Base-by-base conservation (phyloP, 805 yeast genomes). In the Schizosaccharomyces cryophilus region DNA sequence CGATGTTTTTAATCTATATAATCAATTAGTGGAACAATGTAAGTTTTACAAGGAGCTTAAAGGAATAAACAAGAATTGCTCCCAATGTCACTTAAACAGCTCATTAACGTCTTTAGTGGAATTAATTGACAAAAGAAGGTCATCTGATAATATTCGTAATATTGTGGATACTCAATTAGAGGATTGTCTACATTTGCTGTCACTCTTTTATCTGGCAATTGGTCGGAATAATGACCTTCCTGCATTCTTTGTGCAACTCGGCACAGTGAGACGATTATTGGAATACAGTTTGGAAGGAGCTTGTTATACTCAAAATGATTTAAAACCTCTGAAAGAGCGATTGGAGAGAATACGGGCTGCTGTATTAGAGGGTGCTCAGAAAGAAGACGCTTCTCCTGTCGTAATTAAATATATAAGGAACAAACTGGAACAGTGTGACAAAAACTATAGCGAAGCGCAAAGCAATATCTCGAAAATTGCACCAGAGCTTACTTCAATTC, bases 191-290 rank as follows among this genome's bases (percentile, higher is more conserved):
- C 96, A 90, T 70, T 73, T 93, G 59, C 73, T 90, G 56, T 84
- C 95, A 15, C 75, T 93, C 60, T 84, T 93, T 65, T 87, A 89
- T 71, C 80, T 90, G 67, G 87, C 97, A 1, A 93, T 94, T 63
- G 99, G 99, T 2, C 75, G 87, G 66, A 84, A 85, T 58, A 83
- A 87, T 66, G 79, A 87, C 42, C 95, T 96, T 0, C 95, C 97
- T 0, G 95, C 96, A 4, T 86, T 95, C 0, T 93, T 85, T 72
- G 90, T 95, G 5, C 85, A 95, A 2, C 73, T 90, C 54, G 77
- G 88, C 54, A 87, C 97, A 0, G 95, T 93, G 45, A 63, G 64
- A 71, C 81, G 93, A 66, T 73, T 93, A 62, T 75, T 93, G 65
- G 85, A 81, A 64, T 97, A 90, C 72, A 73, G 90, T 64, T 79